Conservation (phyloP, 2,329 filamentous ascomycete species). For the Paecilomyces variotii region DNA sequence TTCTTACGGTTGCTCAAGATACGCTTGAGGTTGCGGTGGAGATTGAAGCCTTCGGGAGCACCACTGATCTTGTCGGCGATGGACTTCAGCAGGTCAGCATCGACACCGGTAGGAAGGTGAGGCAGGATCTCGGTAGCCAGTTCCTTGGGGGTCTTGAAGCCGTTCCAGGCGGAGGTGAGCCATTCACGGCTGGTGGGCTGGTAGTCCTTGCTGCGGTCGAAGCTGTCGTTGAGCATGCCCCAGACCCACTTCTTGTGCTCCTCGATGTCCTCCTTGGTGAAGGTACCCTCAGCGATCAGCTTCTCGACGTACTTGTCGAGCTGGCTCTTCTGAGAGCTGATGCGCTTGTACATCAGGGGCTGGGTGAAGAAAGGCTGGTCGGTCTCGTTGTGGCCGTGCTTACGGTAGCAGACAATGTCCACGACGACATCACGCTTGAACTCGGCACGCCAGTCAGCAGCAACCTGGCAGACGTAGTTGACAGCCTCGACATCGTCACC, state of each 20-base stretch:
- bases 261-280: constrained; percentile 94
- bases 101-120: constrained; percentile 79
- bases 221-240: constrained; percentile 98
- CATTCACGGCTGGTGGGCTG: constrained; percentile 94
- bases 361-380: constrained; percentile 99
- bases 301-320: constrained; percentile 89
- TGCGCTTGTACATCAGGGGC: constrained; percentile 98
- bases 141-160: constrained; percentile 98
- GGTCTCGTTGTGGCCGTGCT: constrained; percentile 98
- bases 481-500: constrained; percentile 97
- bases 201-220: constrained; percentile 95
- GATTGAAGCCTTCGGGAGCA: constrained; percentile 74
- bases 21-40: constrained; percentile 95
- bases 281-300: constrained; percentile 83
- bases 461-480: constrained; percentile 96
- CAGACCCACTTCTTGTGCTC: constrained; percentile 99
- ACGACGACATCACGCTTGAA: constrained; percentile 98
- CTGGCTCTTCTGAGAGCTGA: constrained; percentile 72
- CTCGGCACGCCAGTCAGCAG: constrained; percentile 94
- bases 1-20: constrained; percentile 86
- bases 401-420: constrained; percentile 97
- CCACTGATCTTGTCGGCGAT: constrained; percentile 74
- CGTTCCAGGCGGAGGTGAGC: constrained; percentile 98
- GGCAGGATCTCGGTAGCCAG: constrained; percentile 88
- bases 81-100: constrained; percentile 63